Base-by-base conservation (phyloP, 2,329 filamentous ascomycete genomes). In the Beauveria pseudobassiana region DNA sequence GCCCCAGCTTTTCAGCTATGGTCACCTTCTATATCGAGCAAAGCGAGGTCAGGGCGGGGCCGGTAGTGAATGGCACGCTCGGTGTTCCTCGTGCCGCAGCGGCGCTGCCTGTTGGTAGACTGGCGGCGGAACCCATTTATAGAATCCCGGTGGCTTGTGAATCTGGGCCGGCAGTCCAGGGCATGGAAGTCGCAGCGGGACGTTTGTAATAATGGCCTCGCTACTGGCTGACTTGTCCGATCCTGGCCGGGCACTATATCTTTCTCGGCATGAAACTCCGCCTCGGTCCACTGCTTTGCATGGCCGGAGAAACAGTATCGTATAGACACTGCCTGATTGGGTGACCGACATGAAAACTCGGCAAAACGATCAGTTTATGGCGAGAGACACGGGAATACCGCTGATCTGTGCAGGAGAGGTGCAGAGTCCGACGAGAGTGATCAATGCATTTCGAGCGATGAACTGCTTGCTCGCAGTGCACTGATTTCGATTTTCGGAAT, bases 11-110 rank as follows among this genome's bases (percentile, higher is more conserved):
- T 16, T 16, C 40, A 28, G 16, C 48, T 43, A 24, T 22, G 18
- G 18, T 20, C 26, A 60, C 58, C 58, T 60, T 20, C 58, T 50
- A 46, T 8, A 53, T 60, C 38, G n/a, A 53, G 49, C 40, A 26
- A 28, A n/a, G n/a, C 40, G 26, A n/a, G 14, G 58, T n/a, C 14
- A 34, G 28, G 40, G 58, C 49, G 58, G 49, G 49, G 50, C 45
- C 56, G 34, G 10, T 5, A 40, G 22, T 2, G 18, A 40, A 43
- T 45, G 10, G 12, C 12, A 20, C 57, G 34, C 57, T 6, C 6
- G 28, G 12, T 22, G 48, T 50, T 48, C 49, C 58, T 28, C 58
- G 58, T 61, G 58, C 14, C 28, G 50, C 9, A 40, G 18, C 3
- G 28, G 20, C 30, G 49, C 40, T 20, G 26, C 50, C 49, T 54